Percentiles rank a stretch among this genome's conserved stretches.
Conservation (phyloP, 352 stramenopile genomes). For the Globisporangium apiculatum region DNA sequence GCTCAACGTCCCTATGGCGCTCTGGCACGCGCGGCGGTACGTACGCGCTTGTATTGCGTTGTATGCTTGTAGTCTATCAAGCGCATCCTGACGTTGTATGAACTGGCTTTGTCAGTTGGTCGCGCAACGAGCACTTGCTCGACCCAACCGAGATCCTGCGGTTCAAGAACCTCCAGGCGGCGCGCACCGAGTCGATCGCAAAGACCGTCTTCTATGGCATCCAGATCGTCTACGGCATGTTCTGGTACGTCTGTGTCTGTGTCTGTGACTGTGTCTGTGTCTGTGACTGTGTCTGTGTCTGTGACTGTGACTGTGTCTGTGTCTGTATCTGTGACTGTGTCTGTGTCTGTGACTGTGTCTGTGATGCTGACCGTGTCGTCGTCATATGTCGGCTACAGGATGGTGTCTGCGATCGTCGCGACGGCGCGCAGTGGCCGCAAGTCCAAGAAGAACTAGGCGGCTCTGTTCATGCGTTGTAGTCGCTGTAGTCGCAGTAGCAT, state of each 20-base stretch:
- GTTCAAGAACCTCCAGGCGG: conserved; percentile 79
- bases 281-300: background rate
- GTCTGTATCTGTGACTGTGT: background rate
- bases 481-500: no score
- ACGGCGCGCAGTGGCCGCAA: conserved; percentile 38
- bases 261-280: background rate
- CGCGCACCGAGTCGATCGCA: conserved; percentile 70
- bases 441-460: conserved; percentile 8
- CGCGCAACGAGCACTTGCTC: conserved; percentile 76
- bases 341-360: background rate
- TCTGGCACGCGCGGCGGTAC: conserved; percentile 71
- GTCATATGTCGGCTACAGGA: conserved; percentile 25
- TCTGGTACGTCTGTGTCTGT: conserved; percentile 45
- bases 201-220: conserved; percentile 85
- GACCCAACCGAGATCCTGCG: conserved; percentile 84
- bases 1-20: conserved; percentile 69
- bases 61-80: background rate
- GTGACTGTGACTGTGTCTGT: background rate
- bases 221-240: conserved; percentile 88
- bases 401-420: conserved; percentile 80
- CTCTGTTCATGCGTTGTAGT: no score
- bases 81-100: background rate
- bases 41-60: background rate
- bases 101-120: conserved; percentile 24
- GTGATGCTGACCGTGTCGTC: background rate